Base-by-base conservation (phyloP, 371 early-diverging fungal genomes). In the Mucor irregularis region DNA sequence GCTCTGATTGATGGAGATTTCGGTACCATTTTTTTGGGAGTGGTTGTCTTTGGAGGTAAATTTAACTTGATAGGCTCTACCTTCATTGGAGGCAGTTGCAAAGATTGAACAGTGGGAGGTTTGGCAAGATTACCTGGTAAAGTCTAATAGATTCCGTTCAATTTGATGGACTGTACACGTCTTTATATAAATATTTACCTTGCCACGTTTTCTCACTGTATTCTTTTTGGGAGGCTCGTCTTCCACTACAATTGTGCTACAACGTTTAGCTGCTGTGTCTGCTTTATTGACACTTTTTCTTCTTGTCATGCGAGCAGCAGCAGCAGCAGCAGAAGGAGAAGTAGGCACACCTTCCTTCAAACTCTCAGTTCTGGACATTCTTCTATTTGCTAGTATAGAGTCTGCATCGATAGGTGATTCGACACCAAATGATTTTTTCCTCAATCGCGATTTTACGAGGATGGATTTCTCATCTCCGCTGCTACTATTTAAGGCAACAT, bases 81-180 rank as follows among this genome's bases (percentile, higher is more conserved):
- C 22, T 76, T 80, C 76, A 80, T 80, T 4, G 80, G 80, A 22
- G 80, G 80, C 22, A 80, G 22, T 45, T 69, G 63, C 19, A 74
- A 30, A 0, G 73, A 52, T 35, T 73, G 69, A 35, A 80, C 66
- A 19, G 64, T 64, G 6, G 76, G 76, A 9, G 76, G 76, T n/a
- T 66, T 71, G 1, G 74, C 80, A 14, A 80, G 52, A 53, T 56
- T 80, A 10, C 80, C 80, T 24, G 80, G 80, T 21, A 80, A 55
- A 4, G 80, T 76, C 76, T 78, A 64, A 47, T 4, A 16, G 24
- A n/a, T n/a, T n/a, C n/a, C n/a, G n/a, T n/a, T n/a, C n/a, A n/a
- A n/a, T n/a, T n/a, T n/a, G n/a, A n/a, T n/a, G n/a, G n/a, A n/a
- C n/a, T n/a, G n/a, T n/a, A n/a, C n/a, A n/a, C 13, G n/a, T 28